These are phyloP conservation scores for Ilyonectria mors-panacis DNA, from an alignment of 2,329 filamentous ascomycete species.

Conservation along the genomic window DNA sequence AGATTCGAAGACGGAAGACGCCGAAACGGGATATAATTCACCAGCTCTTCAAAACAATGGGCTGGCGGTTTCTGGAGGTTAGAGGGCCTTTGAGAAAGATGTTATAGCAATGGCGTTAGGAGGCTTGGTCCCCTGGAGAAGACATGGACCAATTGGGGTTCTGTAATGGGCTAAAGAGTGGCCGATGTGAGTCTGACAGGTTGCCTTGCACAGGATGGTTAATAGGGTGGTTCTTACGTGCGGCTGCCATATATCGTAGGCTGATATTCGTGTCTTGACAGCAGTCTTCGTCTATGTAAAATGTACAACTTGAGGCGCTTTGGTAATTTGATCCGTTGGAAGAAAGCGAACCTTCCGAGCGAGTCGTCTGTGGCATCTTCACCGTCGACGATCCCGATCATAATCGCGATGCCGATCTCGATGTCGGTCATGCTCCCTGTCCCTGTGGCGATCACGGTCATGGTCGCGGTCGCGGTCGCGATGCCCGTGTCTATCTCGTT, in stretches of 20 bases:
- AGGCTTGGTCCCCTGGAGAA: constrained; percentile 22
- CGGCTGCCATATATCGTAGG: neutral
- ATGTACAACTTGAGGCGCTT: constrained; percentile 12
- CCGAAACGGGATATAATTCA: neutral
- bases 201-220: constrained; percentile 15
- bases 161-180: constrained; percentile 29
- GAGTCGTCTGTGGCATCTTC: constrained; percentile 16
- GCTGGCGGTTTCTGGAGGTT: constrained; percentile 29
- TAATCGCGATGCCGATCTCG: constrained; percentile 36
- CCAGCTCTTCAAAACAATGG: constrained; percentile 19
- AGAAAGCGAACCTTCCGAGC: neutral
- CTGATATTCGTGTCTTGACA: neutral
- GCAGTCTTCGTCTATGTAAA: constrained; percentile 29
- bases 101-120: constrained; percentile 33
- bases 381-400: constrained; percentile 44
- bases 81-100: constrained; percentile 11
- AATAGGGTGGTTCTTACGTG: constrained; percentile 28
- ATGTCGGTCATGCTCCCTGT: constrained; percentile 33
- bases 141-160: constrained; percentile 34
- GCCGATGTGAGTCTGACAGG: constrained; percentile 37
- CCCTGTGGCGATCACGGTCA: constrained; percentile 36
- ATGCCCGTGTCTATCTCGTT: constrained; percentile 57
- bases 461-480: constrained; percentile 50
- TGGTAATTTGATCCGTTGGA: constrained; percentile 5
- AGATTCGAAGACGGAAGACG: constrained; percentile 4